Percentiles rank a stretch among this genome's conserved stretches.
Evolutionary conservation across 306 rosid genomes (phyloP).

Genomic region (Sechiopsis laciniata): DNA sequence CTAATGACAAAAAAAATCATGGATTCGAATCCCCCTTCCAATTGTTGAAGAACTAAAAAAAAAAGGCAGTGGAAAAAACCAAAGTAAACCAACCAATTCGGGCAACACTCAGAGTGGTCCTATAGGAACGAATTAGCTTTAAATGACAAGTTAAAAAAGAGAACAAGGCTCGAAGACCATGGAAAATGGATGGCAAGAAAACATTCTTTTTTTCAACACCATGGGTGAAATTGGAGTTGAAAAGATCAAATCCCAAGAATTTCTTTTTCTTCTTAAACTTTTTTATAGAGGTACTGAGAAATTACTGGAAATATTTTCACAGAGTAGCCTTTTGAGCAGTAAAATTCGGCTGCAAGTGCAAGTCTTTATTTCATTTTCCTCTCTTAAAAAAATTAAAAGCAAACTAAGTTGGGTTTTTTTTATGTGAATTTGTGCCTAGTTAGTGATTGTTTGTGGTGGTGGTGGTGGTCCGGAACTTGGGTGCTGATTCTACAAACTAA

Average conservation of each 20-base stretch:
- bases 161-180: not conserved
- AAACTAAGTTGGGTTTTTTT: conserved; percentile 36
- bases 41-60: no score
- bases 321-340: conserved; percentile 50
- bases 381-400: conserved; percentile 46
- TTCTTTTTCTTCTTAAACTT: conserved; percentile 40
- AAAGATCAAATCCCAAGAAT: conserved; percentile 45
- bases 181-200: conserved; percentile 7
- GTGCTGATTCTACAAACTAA: conserved; percentile 21
- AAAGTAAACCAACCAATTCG: not conserved
- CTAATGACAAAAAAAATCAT: no score
- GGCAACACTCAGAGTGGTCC: not conserved
- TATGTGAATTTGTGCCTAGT: conserved; percentile 43
- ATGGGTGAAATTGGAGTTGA: conserved; percentile 19
- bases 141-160: conserved; percentile 3
- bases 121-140: not conserved
- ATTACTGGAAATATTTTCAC: conserved; percentile 35
- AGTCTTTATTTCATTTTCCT: not conserved
- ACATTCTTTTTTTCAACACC: conserved; percentile 2
- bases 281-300: conserved; percentile 32
- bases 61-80: not conserved
- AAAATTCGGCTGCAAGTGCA: conserved; percentile 34
- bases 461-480: conserved; percentile 56
- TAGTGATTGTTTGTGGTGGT: conserved; percentile 35
- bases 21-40: no score